Conservation (phyloP, 2,329 filamentous ascomycete species). For the Scorias spongiosa region DNA sequence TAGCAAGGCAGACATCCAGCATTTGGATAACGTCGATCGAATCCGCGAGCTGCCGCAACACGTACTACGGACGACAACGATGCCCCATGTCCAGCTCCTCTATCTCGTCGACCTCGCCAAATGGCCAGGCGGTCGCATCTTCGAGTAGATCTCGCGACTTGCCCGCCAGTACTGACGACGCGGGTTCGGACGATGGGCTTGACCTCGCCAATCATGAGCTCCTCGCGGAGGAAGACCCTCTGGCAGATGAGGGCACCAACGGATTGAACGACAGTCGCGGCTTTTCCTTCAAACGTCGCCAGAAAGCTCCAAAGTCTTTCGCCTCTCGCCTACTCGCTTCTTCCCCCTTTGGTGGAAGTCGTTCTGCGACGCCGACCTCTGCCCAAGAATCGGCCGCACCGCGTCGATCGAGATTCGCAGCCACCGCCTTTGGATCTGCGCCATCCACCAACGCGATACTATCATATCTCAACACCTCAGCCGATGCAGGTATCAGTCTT, state of each 20-base stretch:
- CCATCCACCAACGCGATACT: constrained; percentile 25
- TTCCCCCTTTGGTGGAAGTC: constrained; percentile 20
- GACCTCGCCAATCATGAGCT: constrained; percentile 33
- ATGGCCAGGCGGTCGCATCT: constrained; percentile 27
- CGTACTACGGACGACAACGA: not conserved
- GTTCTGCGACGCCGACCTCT: constrained; percentile 17
- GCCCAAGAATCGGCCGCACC: constrained; percentile 14
- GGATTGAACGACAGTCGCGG: constrained; percentile 12
- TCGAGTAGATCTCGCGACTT: constrained; percentile 24
- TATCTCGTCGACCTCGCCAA: constrained; percentile 12
- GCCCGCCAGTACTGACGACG: constrained; percentile 16
- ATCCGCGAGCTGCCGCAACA: too few species aligned
- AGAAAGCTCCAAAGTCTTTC: constrained; percentile 31
- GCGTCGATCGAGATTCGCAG: constrained; percentile 7
- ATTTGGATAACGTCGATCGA: too few species aligned
- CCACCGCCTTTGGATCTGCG: constrained; percentile 1
- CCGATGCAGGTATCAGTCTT: constrained; percentile 21
- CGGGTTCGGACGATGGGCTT: constrained; percentile 25
- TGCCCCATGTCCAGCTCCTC: constrained; percentile 23
- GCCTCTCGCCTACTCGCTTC: constrained; percentile 29
- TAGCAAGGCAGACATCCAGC: too few species aligned
- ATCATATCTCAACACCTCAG: constrained; percentile 25
- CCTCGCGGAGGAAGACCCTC: constrained; percentile 17
- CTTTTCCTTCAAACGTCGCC: constrained; percentile 58
- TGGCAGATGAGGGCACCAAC: constrained; percentile 5